Base-by-base conservation (phyloP, 2,329 filamentous ascomycete genomes). In the Aspergillus persii region DNA sequence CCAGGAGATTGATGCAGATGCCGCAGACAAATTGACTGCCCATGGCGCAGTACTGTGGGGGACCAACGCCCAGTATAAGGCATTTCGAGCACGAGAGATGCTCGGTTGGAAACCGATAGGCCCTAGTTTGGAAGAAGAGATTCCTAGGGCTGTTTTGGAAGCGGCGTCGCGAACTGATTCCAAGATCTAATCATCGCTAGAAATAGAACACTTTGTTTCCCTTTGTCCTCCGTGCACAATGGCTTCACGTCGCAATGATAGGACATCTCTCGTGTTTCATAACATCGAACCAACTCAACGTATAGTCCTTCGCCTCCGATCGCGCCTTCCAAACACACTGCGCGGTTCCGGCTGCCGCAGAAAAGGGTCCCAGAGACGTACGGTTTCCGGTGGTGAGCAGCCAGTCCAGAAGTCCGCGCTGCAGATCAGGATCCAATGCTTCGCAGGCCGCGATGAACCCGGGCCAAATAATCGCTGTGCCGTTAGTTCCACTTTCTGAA, bases 391-490 rank as follows among this genome's bases (percentile, higher is more conserved):
- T 54, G 7, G 39, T 54, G n/a, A 54, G 46, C 8, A 68, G 39
- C 63, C 63, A 66, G 8, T 56, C 53, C n/a, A 56, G 41, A 6
- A 66, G 44, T 18, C 46, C 23, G 3, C 51, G 27, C 46, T 58
- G 59, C 23, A 63, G 29, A 15, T 50, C 23, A 2, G 31, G 44
- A 4, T 62, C 50, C 11, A 66, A 52, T 3, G 71, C 71, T 61
- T 75, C 72, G 53, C 70, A 72, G 12, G 66, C 72, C 12, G 72
- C 72, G 31, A 75, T 67, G 49, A 75, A 75, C 3, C 65, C 65
- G 18, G 72, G 70, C 72, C 72, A 75, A 3, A 65, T 53, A 11
- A 67, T 58, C 31, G 46, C 26, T 7, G 18, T 49, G 3, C 33
- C 27, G 11, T 4, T 55, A 12, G 15, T 23, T n/a, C 41, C 31